Base-by-base conservation (phyloP, 2,329 filamentous ascomycete genomes). In the Claviceps pazoutovae region DNA sequence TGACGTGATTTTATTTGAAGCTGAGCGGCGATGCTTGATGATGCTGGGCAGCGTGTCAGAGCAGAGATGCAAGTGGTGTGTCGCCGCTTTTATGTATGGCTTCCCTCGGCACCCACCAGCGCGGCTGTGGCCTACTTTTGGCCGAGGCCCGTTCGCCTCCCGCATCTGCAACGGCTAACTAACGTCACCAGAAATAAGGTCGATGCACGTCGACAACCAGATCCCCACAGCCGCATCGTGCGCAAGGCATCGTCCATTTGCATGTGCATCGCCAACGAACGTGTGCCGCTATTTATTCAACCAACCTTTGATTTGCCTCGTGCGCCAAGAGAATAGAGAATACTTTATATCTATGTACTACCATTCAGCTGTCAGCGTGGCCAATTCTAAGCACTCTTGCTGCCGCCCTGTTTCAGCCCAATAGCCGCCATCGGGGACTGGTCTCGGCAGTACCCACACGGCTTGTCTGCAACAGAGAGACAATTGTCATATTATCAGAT, bases 401-500 rank as follows among this genome's bases (percentile, higher is more conserved):
- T 39, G 46, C 36, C 46, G 36, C 36, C 19, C 36, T 21, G 14
- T 3, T n/a, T 13, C 36, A 19, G 38, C 47, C 30, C 30, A 34
- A 34, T 34, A 34, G 30, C 30, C 21, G 17, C 42, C 19, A 44
- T 23, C 13, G 37, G 19, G 21, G 8, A 16, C 37, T n/a, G 17
- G 11, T 21, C 21, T 9, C 19, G n/a, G 7, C 30, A 41, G 7
- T n/a, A 17, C n/a, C 38, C 16, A 41, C 38, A 41, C 14, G 17
- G 30, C 36, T n/a, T 5, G n/a, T 38, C 30, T 19, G 16, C 30
- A 19, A 17, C 19, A n/a, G 23, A 36, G 16, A 37, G 14, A 11
- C 46, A 9, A 38, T 23, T 38, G 19, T 60, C 50, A 75, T 64
- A 80, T 73, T 39, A 91, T 70, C 58, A 90, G 68, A 72, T 93